phyloP scores from a whole-genome alignment of 2,329 filamentous ascomycete genomes.

The Talaromyces sp. region DNA sequence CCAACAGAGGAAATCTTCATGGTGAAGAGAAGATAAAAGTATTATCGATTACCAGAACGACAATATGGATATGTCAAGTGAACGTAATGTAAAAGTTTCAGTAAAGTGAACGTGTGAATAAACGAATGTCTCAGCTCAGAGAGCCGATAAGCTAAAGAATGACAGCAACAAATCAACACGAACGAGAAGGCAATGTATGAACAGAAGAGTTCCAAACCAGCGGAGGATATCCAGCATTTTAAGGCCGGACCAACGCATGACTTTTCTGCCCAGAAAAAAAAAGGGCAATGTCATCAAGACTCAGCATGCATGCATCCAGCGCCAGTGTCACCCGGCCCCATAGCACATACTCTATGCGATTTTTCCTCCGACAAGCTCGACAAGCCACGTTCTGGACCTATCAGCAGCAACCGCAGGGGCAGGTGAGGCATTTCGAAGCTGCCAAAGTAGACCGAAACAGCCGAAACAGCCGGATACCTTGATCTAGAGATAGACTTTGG shows the following conservation, averaged over 20 bases:
- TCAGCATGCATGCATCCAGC: neutral
- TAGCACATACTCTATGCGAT: neutral
- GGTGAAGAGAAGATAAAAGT: constrained; percentile 7
- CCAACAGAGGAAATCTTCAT: constrained; percentile 19
- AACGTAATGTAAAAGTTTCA: neutral
- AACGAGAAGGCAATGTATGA: neutral
- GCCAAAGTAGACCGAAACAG: neutral
- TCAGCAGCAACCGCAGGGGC: neutral
- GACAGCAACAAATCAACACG: constrained; percentile 15
- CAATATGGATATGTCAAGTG: neutral
- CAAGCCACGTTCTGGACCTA: neutral
- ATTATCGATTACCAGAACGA: constrained; percentile 16
- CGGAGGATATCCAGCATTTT: neutral
- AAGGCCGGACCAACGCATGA: neutral
- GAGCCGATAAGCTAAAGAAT: constrained; percentile 9
- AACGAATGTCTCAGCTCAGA: constrained; percentile 15
- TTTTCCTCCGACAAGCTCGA: neutral
- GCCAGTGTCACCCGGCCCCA: neutral
- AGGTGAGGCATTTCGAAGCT: constrained; percentile 21
- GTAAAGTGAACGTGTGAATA: constrained; percentile 8
- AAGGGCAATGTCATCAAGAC: neutral
- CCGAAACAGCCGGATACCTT: neutral
- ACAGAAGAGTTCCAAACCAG: neutral
- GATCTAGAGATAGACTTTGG: neutral
- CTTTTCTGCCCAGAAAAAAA: neutral